These are phyloP conservation scores for Plantago ovata DNA, from an alignment of 257 asterid species.

Conservation along the genomic window DNA sequence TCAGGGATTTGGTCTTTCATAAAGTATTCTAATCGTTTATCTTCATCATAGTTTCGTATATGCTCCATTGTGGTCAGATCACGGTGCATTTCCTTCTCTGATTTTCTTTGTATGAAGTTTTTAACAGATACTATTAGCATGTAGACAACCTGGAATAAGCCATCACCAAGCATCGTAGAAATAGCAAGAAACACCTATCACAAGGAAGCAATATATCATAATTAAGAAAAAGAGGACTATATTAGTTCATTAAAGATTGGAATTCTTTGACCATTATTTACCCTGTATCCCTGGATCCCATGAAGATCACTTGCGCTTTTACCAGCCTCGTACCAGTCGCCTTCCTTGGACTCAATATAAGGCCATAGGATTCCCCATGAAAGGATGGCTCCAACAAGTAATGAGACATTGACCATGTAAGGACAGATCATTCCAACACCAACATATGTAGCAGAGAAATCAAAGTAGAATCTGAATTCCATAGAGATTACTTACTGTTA, in stretches of 20 bases:
- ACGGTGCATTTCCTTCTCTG: background rate
- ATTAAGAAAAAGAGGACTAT: no score
- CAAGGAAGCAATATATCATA: background rate
- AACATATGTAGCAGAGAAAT: slow-evolving; percentile 62
- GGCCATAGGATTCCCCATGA: slow-evolving; percentile 81
- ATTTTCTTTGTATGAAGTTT: slow-evolving; percentile 21
- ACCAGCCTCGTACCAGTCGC: slow-evolving; percentile 52
- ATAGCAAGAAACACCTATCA: slow-evolving; percentile 53
- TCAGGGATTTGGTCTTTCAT: slow-evolving; percentile 50
- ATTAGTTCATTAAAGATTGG: background rate
- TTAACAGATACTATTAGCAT: slow-evolving; percentile 31
- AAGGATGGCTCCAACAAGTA: slow-evolving; percentile 50
- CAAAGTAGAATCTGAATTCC: slow-evolving; percentile 49
- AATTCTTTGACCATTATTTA: background rate
- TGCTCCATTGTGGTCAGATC: slow-evolving; percentile 1
- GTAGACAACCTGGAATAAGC: slow-evolving; percentile 49
- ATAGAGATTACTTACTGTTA: background rate
- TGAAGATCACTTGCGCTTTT: slow-evolving; percentile 32
- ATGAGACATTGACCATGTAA: slow-evolving; percentile 46
- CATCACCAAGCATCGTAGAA: slow-evolving; percentile 63
- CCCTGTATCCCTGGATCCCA: slow-evolving; percentile 46
- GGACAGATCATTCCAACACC: slow-evolving; percentile 79
- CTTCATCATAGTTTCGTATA: slow-evolving; percentile 24
- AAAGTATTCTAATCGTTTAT: slow-evolving; percentile 37
- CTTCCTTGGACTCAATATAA: slow-evolving; percentile 38